These are phyloP conservation scores for Chamaecrista fasciculata DNA, from an alignment of 306 rosid genomes.

Conservation along the genomic window DNA sequence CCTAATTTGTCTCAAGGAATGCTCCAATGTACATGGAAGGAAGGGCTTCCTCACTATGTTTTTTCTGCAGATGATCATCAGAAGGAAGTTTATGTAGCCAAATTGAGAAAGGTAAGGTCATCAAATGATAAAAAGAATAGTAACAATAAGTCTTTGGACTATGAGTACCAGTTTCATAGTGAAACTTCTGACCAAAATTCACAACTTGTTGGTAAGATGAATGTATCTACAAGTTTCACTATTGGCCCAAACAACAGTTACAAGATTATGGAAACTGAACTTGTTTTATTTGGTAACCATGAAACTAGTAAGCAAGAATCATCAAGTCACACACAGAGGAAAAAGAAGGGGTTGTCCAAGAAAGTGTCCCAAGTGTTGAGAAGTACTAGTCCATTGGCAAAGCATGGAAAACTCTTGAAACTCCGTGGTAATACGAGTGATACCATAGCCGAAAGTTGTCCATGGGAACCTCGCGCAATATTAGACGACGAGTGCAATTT, in stretches of 20 bases:
- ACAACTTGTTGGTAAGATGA: conserved; percentile 57
- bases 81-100: conserved; percentile 68
- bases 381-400: conserved; percentile 34
- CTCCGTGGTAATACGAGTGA: conserved; percentile 25
- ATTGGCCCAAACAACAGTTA: conserved; percentile 43
- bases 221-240: conserved; percentile 46
- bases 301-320: conserved; percentile 35
- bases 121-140: too few species aligned
- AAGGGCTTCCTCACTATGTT: conserved; percentile 74
- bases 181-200: conserved; percentile 30
- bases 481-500: conserved; percentile 33
- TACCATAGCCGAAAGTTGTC: conserved; percentile 32
- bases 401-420: conserved; percentile 36
- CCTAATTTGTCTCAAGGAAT: conserved; percentile 64
- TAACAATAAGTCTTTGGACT: conserved; percentile 55
- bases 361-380: conserved; percentile 50
- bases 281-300: conserved; percentile 44
- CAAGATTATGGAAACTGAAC: conserved; percentile 50
- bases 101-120: conserved; percentile 47
- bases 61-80: conserved; percentile 78
- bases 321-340: conserved; percentile 37
- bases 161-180: conserved; percentile 58
- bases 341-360: conserved; percentile 50
- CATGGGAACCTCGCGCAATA: conserved; percentile 42
- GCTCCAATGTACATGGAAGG: conserved; percentile 92